Base-by-base conservation (phyloP, 2,329 filamentous ascomycete genomes). In the Monascus ruber region DNA sequence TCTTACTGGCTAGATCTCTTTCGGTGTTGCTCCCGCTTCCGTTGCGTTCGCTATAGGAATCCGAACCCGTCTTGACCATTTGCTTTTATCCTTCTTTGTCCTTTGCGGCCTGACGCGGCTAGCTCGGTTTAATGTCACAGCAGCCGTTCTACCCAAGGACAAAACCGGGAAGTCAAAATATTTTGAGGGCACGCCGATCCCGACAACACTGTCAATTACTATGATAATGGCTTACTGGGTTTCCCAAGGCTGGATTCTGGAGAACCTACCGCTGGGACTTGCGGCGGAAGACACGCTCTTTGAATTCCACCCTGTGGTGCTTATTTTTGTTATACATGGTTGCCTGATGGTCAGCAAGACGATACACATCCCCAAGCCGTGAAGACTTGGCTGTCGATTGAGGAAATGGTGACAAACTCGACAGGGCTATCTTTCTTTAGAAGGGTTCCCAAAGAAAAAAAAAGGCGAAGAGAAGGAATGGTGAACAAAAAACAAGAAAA, bases 111-210 rank as follows among this genome's bases (percentile, higher is more conserved):
- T 98, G 35, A 94, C 88, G 2, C 81, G 91, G 36, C 78, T 98
- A 7, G 91, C 91, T 34, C 83, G 91, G 48, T 98, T 98, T 79
- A 98, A 98, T 63, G 91, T 98, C 37, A 96, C 91, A 7, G 88
- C 91, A 31, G 74, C 80, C 29, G 79, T 81, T 50, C 76, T 98
- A 8, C 91, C 91, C 46, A 95, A 96, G 66, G 91, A 98, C 60
- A 82, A 79, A 36, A 77, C 76, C 0, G 91, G 91, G 51, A 98
- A 98, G 69, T 86, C 84, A 43, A 77, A 83, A 57, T 98, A 94
- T 68, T 98, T 98, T 52, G 91, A 98, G 67, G 91, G 91, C 52
- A 94, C 89, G 0, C 91, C 91, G 1, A 95, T 96, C 54, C 91
- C 91, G 1, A 96, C 87, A 3, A 88, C 84, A 24, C 70, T 96